These are phyloP conservation scores for Cetraspora pellucida DNA, from an alignment of 192 early-diverging fungal species.

Conservation along the genomic window DNA sequence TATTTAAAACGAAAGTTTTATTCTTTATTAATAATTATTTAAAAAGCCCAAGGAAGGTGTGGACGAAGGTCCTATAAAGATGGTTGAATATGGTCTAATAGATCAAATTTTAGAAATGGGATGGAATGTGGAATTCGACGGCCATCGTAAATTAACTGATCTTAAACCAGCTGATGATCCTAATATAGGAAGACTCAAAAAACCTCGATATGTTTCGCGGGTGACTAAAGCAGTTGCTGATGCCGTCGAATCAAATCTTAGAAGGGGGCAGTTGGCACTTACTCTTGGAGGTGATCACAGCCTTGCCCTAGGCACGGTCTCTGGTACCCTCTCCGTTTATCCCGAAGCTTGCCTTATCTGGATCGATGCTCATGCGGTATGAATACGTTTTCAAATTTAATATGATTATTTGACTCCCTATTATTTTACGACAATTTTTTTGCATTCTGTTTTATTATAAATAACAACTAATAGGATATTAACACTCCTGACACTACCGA, in stretches of 20 bases:
- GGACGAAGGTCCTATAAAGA: constrained; percentile 80
- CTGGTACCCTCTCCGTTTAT: constrained; percentile 74
- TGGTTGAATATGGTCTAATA: constrained; percentile 83
- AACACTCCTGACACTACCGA: constrained; percentile 89
- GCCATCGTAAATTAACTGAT: constrained; percentile 68
- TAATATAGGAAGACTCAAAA: constrained; percentile 79
- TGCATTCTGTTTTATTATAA: no score
- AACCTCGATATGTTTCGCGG: constrained; percentile 78
- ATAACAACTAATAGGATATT: constrained; percentile 62
- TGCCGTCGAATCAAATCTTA: constrained; percentile 64
- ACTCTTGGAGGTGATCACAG: constrained; percentile 97
- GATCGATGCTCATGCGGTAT: constrained; percentile 92
- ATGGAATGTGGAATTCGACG: constrained; percentile 77
- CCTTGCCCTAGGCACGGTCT: constrained; percentile 87
- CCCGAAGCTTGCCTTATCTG: constrained; percentile 86
- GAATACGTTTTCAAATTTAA: constrained; percentile 35
- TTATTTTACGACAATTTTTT: no score
- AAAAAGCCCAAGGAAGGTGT: constrained; percentile 82
- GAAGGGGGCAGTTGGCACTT: constrained; percentile 75
- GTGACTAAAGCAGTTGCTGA: constrained; percentile 71
- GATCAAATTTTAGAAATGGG: constrained; percentile 82
- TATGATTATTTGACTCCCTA: no score
- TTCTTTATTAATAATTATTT: constrained; percentile 3
- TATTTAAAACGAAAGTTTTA: not conserved
- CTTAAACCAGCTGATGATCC: constrained; percentile 72